Conservation (phyloP, 768 basidiomycete species). For the Tylopilus sp. region DNA sequence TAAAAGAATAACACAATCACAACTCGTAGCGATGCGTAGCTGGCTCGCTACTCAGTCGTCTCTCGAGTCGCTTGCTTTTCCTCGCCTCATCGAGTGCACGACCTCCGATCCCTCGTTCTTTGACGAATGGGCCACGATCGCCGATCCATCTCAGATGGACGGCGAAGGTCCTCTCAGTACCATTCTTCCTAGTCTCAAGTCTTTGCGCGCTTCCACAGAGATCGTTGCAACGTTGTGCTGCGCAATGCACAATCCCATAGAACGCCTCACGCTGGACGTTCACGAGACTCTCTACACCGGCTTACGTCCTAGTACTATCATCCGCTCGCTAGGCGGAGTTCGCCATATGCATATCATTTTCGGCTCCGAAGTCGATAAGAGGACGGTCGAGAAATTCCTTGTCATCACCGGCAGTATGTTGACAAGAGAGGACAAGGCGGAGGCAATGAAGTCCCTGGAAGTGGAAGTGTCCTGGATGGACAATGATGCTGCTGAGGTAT, state of each 20-base stretch:
- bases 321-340: conserved; percentile 28
- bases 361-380: conserved; percentile 30
- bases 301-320: conserved; percentile 24
- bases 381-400: conserved; percentile 32
- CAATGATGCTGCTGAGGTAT: conserved; percentile 28
- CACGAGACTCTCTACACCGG: conserved; percentile 29
- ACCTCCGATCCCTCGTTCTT: not conserved
- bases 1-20: conserved; percentile 18
- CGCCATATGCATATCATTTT: conserved; percentile 29
- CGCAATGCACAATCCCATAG: conserved; percentile 15
- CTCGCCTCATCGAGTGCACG: conserved; percentile 20
- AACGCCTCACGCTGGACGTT: conserved; percentile 22
- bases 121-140: conserved; percentile 9
- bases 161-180: not conserved
- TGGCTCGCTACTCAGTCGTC: conserved; percentile 25
- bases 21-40: conserved; percentile 17
- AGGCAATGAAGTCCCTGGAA: conserved; percentile 22
- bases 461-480: conserved; percentile 28
- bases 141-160: not conserved
- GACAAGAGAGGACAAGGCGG: conserved; percentile 8
- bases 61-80: conserved; percentile 28
- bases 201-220: conserved; percentile 27
- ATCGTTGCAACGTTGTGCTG: conserved; percentile 19
- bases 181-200: conserved; percentile 24
- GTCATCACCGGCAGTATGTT: conserved; percentile 23